phyloP scores from a whole-genome alignment of 202 grass and related monocot genomes.

The Schoenoplectus triqueter region DNA sequence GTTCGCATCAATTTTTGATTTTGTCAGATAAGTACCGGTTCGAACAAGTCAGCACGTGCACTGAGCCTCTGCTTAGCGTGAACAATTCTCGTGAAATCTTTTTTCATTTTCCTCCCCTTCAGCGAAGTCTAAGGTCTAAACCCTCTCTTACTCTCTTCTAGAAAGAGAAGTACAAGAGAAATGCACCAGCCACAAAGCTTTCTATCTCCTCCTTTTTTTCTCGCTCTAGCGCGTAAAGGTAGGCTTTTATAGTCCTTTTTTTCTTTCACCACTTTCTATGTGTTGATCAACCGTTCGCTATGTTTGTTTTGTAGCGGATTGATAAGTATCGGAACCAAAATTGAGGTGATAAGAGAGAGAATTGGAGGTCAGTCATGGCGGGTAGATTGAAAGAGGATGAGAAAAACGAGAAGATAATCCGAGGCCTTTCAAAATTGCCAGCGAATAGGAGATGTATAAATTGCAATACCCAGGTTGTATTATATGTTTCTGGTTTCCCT shows the following conservation, averaged over 20 bases:
- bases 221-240: conserved; percentile 22
- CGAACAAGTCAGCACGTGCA: conserved; percentile 17
- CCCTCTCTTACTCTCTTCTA: conserved; percentile 31
- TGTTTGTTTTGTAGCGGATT: conserved; percentile 26
- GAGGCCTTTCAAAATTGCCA: conserved; percentile 44
- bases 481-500: background rate
- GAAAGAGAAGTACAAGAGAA: conserved; percentile 19
- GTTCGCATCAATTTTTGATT: too few species aligned
- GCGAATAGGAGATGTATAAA: conserved; percentile 50
- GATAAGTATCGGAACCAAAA: background rate
- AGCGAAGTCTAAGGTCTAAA: conserved; percentile 26
- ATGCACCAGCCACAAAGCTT: conserved; percentile 9
- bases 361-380: conserved; percentile 28
- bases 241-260: background rate
- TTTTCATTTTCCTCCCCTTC: background rate
- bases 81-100: background rate
- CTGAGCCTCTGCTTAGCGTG: too few species aligned
- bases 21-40: background rate
- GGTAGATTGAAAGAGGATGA: conserved; percentile 45
- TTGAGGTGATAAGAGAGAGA: background rate
- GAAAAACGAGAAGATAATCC: conserved; percentile 48
- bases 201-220: background rate
- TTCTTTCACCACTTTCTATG: conserved; percentile 13
- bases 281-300: conserved; percentile 5
- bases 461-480: conserved; percentile 46